Base-by-base conservation (phyloP, 2,329 filamentous ascomycete genomes). In the Calonectria montana region DNA sequence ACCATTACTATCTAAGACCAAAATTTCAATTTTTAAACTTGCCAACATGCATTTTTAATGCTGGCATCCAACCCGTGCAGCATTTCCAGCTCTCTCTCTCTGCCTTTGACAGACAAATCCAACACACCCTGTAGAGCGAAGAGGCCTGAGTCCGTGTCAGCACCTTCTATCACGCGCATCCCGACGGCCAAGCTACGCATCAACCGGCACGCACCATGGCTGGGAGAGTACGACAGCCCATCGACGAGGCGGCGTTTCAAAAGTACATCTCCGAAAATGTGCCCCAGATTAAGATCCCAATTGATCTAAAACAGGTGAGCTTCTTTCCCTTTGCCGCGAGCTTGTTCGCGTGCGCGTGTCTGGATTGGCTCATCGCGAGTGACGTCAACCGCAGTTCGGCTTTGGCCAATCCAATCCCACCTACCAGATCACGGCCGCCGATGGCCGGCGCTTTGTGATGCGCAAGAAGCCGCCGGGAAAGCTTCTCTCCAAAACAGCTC, bases 351-450 rank as follows among this genome's bases (percentile, higher is more conserved):
- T 43, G 29, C 31, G 45, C 48, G 15, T 10, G n/a, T 27, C 39
- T 7, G 59, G 67, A 16, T 62, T 70, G 57, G 63, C 67, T 72
- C 50, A 66, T 65, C n/a, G 27, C 50, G 45, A 25, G 6, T 70
- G 41, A 73, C 65, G 63, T 47, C 23, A 35, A 29, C 16, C 39
- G 48, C 80, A 98, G 94, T 99, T 98, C 82, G 95, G 96, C 79
- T 98, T 97, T 83, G 97, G 97, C 72, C 97, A 98, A 86, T 98
- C 95, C 70, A 99, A 98, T 82, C 97, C 97, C 53, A 99, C 97
- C 2, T 99, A 98, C 86, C 94, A 96, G 80, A 88, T 98, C 80
- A 97, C 92, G 18, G 92, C 92, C 65, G 88, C 91, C 75, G 88
- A 91, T 81, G 91, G 92, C 64, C 83, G 87, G 77, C 91, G 92